Evolutionary conservation across 2,329 filamentous ascomycete genomes (phyloP), one percentile per base, ranked within the genome.

Genomic region (Leptographium wingfieldii): DNA sequence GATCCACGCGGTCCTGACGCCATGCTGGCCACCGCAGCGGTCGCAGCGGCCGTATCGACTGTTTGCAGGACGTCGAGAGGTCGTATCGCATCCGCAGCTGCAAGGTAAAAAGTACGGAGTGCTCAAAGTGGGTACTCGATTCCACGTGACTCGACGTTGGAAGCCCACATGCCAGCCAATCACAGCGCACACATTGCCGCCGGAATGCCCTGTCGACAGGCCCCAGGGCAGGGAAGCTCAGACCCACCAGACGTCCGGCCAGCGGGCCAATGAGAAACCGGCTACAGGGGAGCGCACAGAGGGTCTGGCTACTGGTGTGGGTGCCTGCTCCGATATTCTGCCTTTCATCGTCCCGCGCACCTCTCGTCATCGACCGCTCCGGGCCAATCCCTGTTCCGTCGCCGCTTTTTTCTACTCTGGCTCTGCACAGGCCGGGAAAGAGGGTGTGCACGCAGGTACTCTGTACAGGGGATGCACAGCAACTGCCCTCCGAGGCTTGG

Each of bases 181-280:
- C 55, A 60, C n/a, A 57, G 27, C 16, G 22, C 7, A 16, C 55
- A 31, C 58, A 33, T 65, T 65, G 33, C 60, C 64, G 64, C 64
- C 64, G 59, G 40, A 48, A n/a, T 29, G 19, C 33, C 56, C 19
- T 19, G 16, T 46, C 43, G 53, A 55, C 53, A 33, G n/a, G 29
- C 31, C 48, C 27, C 38, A n/a, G 11, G 19, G 14, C 31, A 48
- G 27, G 19, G 33, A 48, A 35, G 31, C 33, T 12, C 40, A 33
- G 19, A 52, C 59, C 29, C 49, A 25, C 33, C 22, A 6, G 22
- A 33, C 46, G 56, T 19, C 19, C 7, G 25, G 56, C 56, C 43
- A 58, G 29, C 11, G 16, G 25, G 56, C 56, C 43, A 58, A 57
- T 51, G 29, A 57, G 11, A 22, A 22, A n/a, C n/a, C 3, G 31